A percentile compares a stretch with the other conserved stretches of the same genome.
phyloP scores from a whole-genome alignment of 163 green algal species.

The Chloroidium sp. region DNA sequence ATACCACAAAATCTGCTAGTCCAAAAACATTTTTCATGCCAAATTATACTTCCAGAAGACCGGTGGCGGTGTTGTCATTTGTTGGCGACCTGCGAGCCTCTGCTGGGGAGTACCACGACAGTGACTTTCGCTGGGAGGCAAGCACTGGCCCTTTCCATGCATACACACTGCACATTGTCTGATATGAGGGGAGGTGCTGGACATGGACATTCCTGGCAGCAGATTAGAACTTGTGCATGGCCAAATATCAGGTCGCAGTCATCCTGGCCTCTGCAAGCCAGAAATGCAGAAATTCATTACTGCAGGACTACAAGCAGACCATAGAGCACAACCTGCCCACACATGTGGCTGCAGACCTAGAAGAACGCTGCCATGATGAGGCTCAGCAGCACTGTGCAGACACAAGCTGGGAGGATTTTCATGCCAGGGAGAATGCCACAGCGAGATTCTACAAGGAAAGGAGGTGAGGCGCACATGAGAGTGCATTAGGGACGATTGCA shows the following conservation, averaged over 20 bases:
- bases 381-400: too few relatives aligned
- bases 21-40: too few relatives aligned
- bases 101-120: conserved; percentile 40
- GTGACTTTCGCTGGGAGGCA: conserved; percentile 44
- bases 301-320: not conserved
- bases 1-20: too few relatives aligned
- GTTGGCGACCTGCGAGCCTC: not conserved
- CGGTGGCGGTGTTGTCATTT: too few relatives aligned
- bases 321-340: not conserved
- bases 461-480: conserved; percentile 1
- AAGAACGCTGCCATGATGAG: not conserved
- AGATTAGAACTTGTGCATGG: too few relatives aligned
- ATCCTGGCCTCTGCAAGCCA: not conserved
- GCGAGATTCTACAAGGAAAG: conserved; percentile 61
- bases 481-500: not conserved
- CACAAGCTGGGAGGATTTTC: conserved; percentile 31
- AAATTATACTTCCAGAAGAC: too few relatives aligned
- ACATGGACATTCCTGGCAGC: too few relatives aligned
- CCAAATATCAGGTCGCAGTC: not conserved
- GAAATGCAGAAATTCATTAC: not conserved
- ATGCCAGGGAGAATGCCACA: conserved; percentile 30
- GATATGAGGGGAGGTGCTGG: too few relatives aligned
- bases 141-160: not conserved
- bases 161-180: not conserved
- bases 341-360: not conserved